Evolutionary conservation across 768 basidiomycete genomes (phyloP).

Genomic region (Tulasnella sp.): DNA sequence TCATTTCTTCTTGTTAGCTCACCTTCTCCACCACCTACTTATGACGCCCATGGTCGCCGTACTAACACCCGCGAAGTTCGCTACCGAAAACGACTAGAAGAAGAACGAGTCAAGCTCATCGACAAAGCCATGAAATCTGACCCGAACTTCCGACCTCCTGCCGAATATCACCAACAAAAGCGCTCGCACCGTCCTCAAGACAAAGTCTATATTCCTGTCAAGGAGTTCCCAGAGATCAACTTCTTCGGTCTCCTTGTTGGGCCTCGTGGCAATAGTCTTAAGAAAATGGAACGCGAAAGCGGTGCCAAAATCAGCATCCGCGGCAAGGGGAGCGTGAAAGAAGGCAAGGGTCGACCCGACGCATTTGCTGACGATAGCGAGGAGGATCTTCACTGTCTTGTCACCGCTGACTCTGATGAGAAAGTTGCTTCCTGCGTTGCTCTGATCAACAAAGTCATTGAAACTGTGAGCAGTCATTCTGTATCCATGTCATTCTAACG

Average conservation of each 20-base stretch:
- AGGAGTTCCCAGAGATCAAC: constrained; percentile 99
- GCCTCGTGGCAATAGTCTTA: constrained; percentile 96
- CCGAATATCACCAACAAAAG: constrained; percentile 94
- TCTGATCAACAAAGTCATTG: constrained; percentile 96
- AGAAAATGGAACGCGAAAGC: constrained; percentile 98
- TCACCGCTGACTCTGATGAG: constrained; percentile 87
- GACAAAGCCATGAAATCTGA: constrained; percentile 97
- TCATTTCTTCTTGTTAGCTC: constrained; percentile 50
- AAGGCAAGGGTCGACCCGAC: constrained; percentile 94
- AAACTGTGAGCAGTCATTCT: constrained; percentile 57
- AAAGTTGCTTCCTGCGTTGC: constrained; percentile 89
- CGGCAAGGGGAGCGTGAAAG: constrained; percentile 97
- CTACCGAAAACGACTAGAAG: constrained; percentile 92
- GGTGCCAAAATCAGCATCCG: constrained; percentile 98
- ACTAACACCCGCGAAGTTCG: constrained; percentile 99
- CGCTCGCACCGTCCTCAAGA: constrained; percentile 90
- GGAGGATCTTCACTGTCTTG: constrained; percentile 97
- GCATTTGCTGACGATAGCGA: constrained; percentile 95
- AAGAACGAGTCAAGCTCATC: constrained; percentile 86
- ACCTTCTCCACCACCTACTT: constrained; percentile 93
- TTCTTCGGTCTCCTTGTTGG: constrained; percentile 98
- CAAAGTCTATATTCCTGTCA: constrained; percentile 99
- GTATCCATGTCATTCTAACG: background rate
- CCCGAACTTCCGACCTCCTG: constrained; percentile 95
- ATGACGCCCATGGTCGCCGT: constrained; percentile 94